Conservation (phyloP, 352 stramenopile species). For the Phytophthora multivora region DNA sequence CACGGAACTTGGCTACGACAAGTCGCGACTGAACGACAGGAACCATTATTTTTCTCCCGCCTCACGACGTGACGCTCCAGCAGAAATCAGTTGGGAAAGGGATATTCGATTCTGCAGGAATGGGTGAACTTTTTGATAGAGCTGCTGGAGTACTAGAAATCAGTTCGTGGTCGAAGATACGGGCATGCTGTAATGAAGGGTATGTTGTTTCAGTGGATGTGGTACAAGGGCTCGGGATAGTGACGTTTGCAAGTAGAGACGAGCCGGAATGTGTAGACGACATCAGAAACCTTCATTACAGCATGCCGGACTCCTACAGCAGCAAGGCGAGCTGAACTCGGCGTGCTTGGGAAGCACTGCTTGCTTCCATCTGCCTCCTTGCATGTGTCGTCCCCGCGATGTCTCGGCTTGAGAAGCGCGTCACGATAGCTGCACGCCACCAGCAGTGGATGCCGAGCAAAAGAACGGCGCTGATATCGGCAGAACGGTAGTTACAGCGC, state of each 20-base stretch:
- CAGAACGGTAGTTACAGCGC: not conserved
- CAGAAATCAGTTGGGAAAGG: not conserved
- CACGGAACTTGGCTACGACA: constrained; percentile 9
- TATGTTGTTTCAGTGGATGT: not conserved
- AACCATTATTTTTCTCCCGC: constrained; percentile 22
- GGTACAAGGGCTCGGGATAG: constrained; percentile 14
- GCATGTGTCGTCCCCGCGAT: not conserved
- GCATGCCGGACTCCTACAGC: not conserved
- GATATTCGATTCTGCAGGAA: not conserved
- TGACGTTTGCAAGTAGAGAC: constrained; percentile 17
- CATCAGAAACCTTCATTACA: constrained; percentile 4
- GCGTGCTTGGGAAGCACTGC: no score
- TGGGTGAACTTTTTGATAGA: not conserved
- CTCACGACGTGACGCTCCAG: not conserved
- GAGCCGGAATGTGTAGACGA: constrained; percentile 2
- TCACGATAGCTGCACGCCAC: not conserved
- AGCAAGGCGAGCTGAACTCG: not conserved
- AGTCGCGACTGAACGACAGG: constrained; percentile 5
- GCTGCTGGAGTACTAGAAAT: not conserved
- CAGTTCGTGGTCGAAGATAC: not conserved
- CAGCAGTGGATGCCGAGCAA: not conserved
- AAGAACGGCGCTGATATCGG: no score
- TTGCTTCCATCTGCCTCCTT: constrained; percentile 5
- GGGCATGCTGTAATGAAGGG: not conserved
- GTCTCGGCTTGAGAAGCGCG: not conserved